A percentile compares a stretch with the other conserved stretches of the same genome.
Conservation (phyloP, 164 flowering plant species). For the Houttuynia cordata region DNA sequence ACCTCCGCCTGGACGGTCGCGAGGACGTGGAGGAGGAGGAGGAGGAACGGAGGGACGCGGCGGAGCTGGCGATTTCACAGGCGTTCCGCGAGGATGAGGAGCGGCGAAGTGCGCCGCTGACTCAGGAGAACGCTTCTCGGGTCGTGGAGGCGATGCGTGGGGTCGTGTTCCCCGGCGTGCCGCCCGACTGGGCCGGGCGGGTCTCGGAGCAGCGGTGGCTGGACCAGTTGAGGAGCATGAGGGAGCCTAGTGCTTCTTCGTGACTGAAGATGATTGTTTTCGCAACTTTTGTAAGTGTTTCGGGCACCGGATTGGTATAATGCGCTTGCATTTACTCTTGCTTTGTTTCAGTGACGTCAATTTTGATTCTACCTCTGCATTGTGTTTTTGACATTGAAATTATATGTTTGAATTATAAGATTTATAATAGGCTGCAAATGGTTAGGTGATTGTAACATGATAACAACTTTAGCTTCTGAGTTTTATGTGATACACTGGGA, state of each 20-base stretch:
- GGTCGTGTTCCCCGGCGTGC: slow-evolving; percentile 37
- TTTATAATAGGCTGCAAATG: no score
- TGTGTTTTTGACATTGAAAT: no score
- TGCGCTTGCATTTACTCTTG: no score
- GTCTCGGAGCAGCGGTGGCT: slow-evolving; percentile 60
- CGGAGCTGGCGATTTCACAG: slow-evolving; percentile 29
- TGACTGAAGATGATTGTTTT: background rate
- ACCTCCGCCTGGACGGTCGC: slow-evolving; percentile 13
- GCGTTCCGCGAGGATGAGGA: slow-evolving; percentile 69
- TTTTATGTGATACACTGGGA: no score
- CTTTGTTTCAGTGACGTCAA: no score
- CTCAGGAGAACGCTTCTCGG: slow-evolving; percentile 44
- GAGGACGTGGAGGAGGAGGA: slow-evolving; percentile 26
- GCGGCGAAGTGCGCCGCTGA: slow-evolving; percentile 57
- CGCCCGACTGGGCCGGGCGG: slow-evolving; percentile 48
- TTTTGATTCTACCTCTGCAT: no score
- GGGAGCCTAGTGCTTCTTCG: slow-evolving; percentile 13
- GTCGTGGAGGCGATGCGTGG: slow-evolving; percentile 78
- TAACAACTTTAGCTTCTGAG: no score
- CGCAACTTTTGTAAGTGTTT: no score
- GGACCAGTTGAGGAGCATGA: slow-evolving; percentile 34
- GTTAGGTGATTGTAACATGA: no score
- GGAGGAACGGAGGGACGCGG: slow-evolving; percentile 22
- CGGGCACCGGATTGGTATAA: no score
- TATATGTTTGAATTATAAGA: no score